Evolutionary conservation across 2,329 filamentous ascomycete genomes (phyloP).

Genomic region (Orbilia blumenaviensis): DNA sequence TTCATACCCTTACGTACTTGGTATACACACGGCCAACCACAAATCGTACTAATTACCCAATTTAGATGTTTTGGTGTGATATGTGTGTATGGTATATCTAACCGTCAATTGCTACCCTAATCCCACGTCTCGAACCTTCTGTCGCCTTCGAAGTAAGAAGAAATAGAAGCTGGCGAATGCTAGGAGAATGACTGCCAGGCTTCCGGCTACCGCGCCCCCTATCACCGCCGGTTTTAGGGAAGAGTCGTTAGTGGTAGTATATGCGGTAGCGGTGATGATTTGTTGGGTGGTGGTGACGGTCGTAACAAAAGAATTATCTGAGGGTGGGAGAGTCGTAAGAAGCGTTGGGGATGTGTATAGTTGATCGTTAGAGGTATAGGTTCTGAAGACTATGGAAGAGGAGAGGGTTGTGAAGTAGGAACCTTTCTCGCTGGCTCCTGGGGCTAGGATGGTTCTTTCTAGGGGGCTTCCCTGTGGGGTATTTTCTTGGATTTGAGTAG

Average conservation of each 20-base stretch:
- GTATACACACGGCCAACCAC: too few relatives aligned
- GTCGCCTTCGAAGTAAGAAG: background rate
- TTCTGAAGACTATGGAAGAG: background rate
- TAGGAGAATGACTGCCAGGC: background rate
- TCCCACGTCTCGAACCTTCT: background rate
- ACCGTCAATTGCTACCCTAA: background rate
- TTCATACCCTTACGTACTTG: too few relatives aligned
- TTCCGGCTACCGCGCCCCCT: background rate
- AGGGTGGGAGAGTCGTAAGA: background rate
- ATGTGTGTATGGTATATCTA: too few relatives aligned
- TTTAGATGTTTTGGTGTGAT: too few relatives aligned
- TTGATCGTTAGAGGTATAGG: background rate
- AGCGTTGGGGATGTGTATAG: background rate
- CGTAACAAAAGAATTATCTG: too few relatives aligned
- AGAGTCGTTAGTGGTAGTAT: constrained; percentile 1
- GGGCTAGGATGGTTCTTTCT: background rate
- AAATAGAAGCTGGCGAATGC: background rate
- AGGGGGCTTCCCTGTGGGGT: background rate
- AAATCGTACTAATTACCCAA: too few relatives aligned
- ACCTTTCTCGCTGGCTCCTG: background rate
- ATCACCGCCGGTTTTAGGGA: background rate
- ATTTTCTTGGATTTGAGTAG: too few relatives aligned
- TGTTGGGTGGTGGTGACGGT: too few relatives aligned
- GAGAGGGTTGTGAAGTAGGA: background rate
- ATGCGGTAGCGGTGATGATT: background rate